Evolutionary conservation across 2,329 filamentous ascomycete genomes (phyloP), one percentile per base, ranked within the genome.

Genomic region (Pseudopyricularia cyperi): DNA sequence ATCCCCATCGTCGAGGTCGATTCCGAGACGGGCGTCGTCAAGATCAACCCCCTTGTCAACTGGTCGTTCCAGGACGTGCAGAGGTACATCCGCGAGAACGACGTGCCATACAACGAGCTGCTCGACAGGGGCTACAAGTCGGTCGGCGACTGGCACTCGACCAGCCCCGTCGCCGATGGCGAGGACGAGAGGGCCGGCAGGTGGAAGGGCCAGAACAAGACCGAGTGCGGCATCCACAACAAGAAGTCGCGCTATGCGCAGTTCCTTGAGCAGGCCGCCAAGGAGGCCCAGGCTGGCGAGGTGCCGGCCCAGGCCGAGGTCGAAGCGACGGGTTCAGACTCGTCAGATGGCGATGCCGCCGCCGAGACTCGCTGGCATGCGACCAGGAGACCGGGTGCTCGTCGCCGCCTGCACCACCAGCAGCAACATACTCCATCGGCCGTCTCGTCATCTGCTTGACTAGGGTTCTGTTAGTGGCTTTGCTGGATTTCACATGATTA

Each of bases 201-300:
- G 59, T 98, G 93, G 93, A 96, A 95, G 78, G 93, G 93, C 56
- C 86, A 89, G 68, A 73, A 77, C 62, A 98, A 98, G 83, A 94
- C 89, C 15, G 93, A 98, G 74, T 98, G 93, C 68, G 93, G 93
- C 48, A 97, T 98, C 64, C 93, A 98, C 80, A 97, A 97, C 76
- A 94, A 93, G 70, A 85, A 90, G 68, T 95, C 88, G 54, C 84
- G 89, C 60, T 98, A 97, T 63, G 87, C 89, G 11, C 82, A 90
- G 69, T 96, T 85, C 69, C 71, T 95, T 52, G 75, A 51, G 30
- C 22, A 51, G 39, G 49, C 34, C 37, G 49, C 37, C 26, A 37
- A 28, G 24, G 24, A 51, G 49, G 49, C 49, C 3, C 35, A 32
- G 11, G 49, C 49, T 19, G 49, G 19, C 33, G 37, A 44, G 35